These are phyloP conservation scores for Pyrenula massariospora DNA, from an alignment of 495 filamentous ascomycete genomes.

Conservation along the genomic window DNA sequence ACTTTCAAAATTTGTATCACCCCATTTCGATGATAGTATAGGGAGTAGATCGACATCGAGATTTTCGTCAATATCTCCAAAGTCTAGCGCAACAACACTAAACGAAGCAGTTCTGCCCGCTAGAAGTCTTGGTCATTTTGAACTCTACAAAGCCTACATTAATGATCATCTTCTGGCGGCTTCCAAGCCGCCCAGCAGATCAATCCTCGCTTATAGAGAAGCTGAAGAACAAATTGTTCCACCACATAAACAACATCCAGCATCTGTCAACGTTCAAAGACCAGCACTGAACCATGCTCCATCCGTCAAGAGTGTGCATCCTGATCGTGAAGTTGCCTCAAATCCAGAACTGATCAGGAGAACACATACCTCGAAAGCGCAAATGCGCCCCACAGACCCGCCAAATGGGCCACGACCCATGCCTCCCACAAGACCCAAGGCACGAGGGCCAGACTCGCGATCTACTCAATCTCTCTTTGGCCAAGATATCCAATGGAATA, in stretches of 20 bases:
- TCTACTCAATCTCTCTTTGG: no score
- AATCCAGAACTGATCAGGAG: not conserved
- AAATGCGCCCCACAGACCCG: not conserved
- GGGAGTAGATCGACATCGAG: no score
- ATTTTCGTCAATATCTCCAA: no score
- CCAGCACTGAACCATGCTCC: not conserved
- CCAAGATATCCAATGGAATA: no score
- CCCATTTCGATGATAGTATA: no score
- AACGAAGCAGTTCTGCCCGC: not conserved
- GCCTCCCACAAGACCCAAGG: not conserved
- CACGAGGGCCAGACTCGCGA: not conserved
- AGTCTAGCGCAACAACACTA: no score
- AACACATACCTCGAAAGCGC: not conserved
- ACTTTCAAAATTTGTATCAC: no score
- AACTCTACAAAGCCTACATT: not conserved
- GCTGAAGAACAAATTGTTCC: no score
- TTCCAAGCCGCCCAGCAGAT: no score
- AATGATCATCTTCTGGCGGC: not conserved
- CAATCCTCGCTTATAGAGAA: no score
- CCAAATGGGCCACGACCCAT: not conserved
- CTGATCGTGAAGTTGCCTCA: not conserved
- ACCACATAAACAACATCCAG: no score
- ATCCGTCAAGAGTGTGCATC: not conserved
- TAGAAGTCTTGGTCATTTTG: not conserved
- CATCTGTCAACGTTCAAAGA: no score